Conservation (phyloP, 441 rosid genomes). For the Mallotus japonicus region DNA sequence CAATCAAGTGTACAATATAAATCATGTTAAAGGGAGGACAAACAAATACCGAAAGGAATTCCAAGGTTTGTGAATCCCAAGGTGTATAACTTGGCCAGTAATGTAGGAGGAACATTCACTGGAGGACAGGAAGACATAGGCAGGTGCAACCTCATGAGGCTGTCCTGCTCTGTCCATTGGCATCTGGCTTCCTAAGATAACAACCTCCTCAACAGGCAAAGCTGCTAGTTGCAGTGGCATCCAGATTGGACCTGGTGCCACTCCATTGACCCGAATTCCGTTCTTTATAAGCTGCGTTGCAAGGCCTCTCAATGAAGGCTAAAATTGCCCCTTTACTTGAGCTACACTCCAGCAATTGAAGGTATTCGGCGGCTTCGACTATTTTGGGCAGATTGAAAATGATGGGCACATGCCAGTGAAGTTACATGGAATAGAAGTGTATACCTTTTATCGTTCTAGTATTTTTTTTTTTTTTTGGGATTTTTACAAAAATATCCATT, state of each 20-base stretch:
- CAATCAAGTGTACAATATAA: too few species aligned
- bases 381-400: too few species aligned
- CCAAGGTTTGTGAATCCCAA: too few species aligned
- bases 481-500: too few species aligned
- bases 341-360: too few species aligned
- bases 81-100: constrained; percentile 57
- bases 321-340: constrained; percentile 75
- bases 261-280: constrained; percentile 63
- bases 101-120: constrained; percentile 64
- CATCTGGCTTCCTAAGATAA: constrained; percentile 39
- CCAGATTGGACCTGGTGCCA: constrained; percentile 80
- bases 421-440: too few species aligned
- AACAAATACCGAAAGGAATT: too few species aligned
- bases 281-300: constrained; percentile 46
- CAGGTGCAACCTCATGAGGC: constrained; percentile 60
- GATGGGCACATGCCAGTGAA: too few species aligned
- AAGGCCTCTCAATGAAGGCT: constrained; percentile 54
- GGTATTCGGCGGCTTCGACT: too few species aligned
- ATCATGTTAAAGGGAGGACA: too few species aligned
- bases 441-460: too few species aligned
- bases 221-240: constrained; percentile 60
- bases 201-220: constrained; percentile 38
- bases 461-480: too few species aligned
- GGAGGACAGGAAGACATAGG: constrained; percentile 59
- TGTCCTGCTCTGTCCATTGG: constrained; percentile 67